phyloP scores from a whole-genome alignment of 2,329 filamentous ascomycete genomes.

The Colletotrichum sublineola region DNA sequence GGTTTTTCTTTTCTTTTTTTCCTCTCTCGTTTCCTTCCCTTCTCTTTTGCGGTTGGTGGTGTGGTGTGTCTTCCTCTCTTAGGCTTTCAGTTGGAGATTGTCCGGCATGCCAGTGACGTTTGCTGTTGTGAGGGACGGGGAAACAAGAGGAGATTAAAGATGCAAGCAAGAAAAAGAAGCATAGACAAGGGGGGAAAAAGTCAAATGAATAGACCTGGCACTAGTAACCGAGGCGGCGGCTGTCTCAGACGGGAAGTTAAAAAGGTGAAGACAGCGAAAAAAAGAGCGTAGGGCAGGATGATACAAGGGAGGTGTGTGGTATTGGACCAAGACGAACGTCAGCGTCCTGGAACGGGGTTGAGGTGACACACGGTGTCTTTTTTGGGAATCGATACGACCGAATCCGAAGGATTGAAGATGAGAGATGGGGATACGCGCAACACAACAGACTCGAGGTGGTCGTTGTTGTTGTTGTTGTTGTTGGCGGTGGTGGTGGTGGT shows the following conservation, averaged over 20 bases:
- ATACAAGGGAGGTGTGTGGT: background rate
- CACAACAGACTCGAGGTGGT: slow-evolving; percentile 4
- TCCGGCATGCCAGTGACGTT: slow-evolving; percentile 36
- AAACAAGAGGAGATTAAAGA: slow-evolving; percentile 10
- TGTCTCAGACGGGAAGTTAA: slow-evolving; percentile 39
- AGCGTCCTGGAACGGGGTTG: slow-evolving; percentile 20
- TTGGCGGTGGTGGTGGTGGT: background rate
- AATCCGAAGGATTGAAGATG: background rate
- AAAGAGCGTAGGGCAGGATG: background rate
- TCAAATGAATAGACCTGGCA: background rate
- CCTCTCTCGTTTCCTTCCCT: too few species aligned
- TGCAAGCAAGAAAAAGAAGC: slow-evolving; percentile 1
- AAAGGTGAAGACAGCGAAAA: background rate
- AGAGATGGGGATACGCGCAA: background rate
- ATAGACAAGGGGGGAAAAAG: background rate
- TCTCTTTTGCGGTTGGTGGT: background rate
- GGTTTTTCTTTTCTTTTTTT: background rate
- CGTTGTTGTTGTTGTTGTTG: background rate
- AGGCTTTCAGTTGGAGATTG: background rate
- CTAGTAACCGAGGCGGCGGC: slow-evolving; percentile 27
- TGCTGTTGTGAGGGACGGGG: slow-evolving; percentile 1
- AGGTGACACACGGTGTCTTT: background rate
- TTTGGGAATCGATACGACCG: background rate
- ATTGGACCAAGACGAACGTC: slow-evolving; percentile 8
- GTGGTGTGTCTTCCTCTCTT: background rate